phyloP scores from a whole-genome alignment of 2,329 filamentous ascomycete species.

The Aquanectria penicillioides region DNA sequence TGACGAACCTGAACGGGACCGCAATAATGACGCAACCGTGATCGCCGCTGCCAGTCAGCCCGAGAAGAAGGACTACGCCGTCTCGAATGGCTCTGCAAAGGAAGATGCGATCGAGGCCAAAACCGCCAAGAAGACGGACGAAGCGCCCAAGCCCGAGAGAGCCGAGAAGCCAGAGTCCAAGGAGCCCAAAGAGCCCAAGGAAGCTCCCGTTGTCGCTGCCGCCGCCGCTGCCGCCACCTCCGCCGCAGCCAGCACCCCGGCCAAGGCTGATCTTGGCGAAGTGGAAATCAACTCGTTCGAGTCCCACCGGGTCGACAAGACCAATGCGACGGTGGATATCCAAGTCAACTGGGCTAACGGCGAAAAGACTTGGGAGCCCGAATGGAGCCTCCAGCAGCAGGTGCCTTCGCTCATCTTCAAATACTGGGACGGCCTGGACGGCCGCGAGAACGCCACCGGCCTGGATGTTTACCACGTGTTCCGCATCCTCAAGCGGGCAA shows the following conservation, averaged over 20 bases:
- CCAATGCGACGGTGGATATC: conserved; percentile 39
- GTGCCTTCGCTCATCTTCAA: conserved; percentile 38
- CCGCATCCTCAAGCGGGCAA: conserved; percentile 37
- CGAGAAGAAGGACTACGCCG: neutral
- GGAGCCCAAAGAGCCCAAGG: conserved; percentile 12
- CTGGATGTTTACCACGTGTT: conserved; percentile 41
- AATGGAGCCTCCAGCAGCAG: conserved; percentile 41
- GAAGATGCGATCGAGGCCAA: neutral
- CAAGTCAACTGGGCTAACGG: conserved; percentile 37
- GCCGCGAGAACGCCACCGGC: conserved; percentile 37
- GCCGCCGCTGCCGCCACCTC: neutral
- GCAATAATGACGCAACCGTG: conserved; percentile 14
- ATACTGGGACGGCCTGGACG: conserved; percentile 38
- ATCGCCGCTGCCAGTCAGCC: conserved; percentile 18
- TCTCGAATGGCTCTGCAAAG: neutral
- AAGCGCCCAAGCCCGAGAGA: neutral
- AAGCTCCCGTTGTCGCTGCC: conserved; percentile 6
- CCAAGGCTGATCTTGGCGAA: conserved; percentile 24
- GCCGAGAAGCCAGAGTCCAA: conserved; percentile 9
- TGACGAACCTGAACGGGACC: conserved; percentile 25
- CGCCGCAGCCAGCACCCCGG: conserved; percentile 8
- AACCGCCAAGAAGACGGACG: conserved; percentile 9
- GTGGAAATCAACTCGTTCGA: conserved; percentile 37
- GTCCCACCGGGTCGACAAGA: conserved; percentile 33
- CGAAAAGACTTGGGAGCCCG: conserved; percentile 38